Conservation (phyloP, 805 yeast genomes). For the Myxozyma sirexii region DNA sequence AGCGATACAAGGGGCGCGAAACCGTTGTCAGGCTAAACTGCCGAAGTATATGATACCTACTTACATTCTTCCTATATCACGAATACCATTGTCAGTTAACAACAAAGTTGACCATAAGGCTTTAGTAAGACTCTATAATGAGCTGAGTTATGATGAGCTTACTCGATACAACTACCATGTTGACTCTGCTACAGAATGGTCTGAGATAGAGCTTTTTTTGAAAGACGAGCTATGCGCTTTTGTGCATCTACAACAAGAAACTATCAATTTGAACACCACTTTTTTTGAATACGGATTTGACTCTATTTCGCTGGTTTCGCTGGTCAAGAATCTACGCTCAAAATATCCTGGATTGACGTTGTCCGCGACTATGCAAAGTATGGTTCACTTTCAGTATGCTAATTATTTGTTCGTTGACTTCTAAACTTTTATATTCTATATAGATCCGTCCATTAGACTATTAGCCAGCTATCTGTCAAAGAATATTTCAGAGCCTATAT, state of each 20-base stretch:
- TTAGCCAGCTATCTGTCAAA: neutral
- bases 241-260: neutral
- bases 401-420: neutral
- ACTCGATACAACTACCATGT: neutral
- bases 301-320: slow-evolving; percentile 34
- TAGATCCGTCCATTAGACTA: slow-evolving; percentile 22
- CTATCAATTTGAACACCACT: slow-evolving; percentile 14
- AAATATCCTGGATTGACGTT: neutral
- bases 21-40: slow-evolving; percentile 12
- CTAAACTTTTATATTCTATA: neutral
- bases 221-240: slow-evolving; percentile 9
- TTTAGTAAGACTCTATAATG: slow-evolving; percentile 16
- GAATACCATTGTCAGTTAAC: slow-evolving; percentile 35
- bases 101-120: slow-evolving; percentile 35
- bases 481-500: neutral
- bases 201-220: slow-evolving; percentile 15
- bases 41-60: slow-evolving; percentile 38
- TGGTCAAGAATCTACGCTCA: slow-evolving; percentile 19
- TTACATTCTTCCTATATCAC: slow-evolving; percentile 25
- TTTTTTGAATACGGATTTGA: slow-evolving; percentile 37
- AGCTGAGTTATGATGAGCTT: neutral
- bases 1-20: neutral
- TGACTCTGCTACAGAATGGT: slow-evolving; percentile 14
- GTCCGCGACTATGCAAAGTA: slow-evolving; percentile 19
- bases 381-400: neutral